Percentiles rank a stretch among this genome's conserved stretches.
phyloP scores from a whole-genome alignment of 352 stramenopile genomes.

The Phytophthora syringae region DNA sequence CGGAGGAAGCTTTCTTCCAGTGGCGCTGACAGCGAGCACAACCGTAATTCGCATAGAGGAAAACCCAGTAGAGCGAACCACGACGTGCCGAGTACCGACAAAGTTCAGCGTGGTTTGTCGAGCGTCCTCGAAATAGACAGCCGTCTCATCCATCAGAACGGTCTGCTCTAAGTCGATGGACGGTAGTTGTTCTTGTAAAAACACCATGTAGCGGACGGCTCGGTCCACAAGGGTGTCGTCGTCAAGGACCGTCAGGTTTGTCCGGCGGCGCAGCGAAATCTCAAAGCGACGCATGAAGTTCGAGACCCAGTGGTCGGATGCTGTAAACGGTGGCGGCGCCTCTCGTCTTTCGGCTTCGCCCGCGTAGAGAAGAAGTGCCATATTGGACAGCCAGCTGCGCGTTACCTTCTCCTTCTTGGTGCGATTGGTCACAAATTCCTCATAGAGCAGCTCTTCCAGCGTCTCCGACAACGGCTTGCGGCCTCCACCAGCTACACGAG shows the following conservation, averaged over 20 bases:
- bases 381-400: neutral
- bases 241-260: constrained; percentile 28
- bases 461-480: constrained; percentile 13
- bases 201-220: constrained; percentile 14
- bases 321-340: constrained; percentile 10
- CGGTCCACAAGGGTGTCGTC: constrained; percentile 18
- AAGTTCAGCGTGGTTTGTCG: constrained; percentile 18
- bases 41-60: constrained; percentile 32
- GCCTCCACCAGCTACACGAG: constrained; percentile 12
- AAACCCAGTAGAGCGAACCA: constrained; percentile 30
- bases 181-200: constrained; percentile 3
- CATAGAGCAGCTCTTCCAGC: constrained; percentile 15
- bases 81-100: constrained; percentile 18
- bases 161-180: constrained; percentile 7
- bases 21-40: constrained; percentile 13
- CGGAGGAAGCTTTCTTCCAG: constrained; percentile 14
- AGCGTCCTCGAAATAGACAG: constrained; percentile 34
- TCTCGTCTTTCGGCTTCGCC: neutral
- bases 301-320: constrained; percentile 32
- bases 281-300: constrained; percentile 29
- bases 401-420: constrained; percentile 5
- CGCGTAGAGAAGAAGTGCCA: neutral
- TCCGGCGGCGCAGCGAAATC: constrained; percentile 23
- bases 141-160: constrained; percentile 33
- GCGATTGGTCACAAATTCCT: constrained; percentile 4